Base-by-base conservation (phyloP, 495 filamentous ascomycete genomes). In the Wilcoxina mikolae region DNA sequence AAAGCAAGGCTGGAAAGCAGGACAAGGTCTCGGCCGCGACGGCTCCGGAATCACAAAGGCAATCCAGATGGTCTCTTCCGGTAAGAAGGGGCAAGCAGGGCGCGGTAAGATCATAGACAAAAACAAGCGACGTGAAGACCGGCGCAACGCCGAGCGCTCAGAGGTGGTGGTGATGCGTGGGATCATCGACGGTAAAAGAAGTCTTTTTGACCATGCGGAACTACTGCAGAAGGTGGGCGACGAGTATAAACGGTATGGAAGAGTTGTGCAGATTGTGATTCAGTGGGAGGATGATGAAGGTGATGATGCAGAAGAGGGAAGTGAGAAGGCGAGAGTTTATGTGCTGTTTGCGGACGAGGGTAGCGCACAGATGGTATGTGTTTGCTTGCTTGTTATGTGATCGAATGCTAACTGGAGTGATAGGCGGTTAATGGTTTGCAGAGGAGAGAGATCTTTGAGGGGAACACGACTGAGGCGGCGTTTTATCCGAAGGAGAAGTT, bases 141-240 rank as follows among this genome's bases (percentile, higher is more conserved):
- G 43, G 0, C 72, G 78, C 55, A 87, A 87, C 67, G 91, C 86
- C 11, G 62, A 72, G 25, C 85, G 85, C 78, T 83, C 78, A 55
- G 75, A 81, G 55, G 88, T 95, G 4, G 78, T 96, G 22, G 77
- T 90, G 46, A 67, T 94, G 22, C 71, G 70, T 17, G 79, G 81
- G 4, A 95, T 95, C 86, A 70, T 94, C 2, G 80, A 90, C 54
- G 84, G 82, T 2, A 80, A 94, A 74, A 75, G 83, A 58, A 65
- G 62, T 0, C 71, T 81, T 48, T 58, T 78, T 0, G 70, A 90
- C 28, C 74, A 78, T 48, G 71, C 69, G 1, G 93, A 95, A 69
- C 66, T 98, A 58, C 77, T 86, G 60, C 88, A 95, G 69, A 87
- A 95, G 69, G 94, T 98, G 65, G 91, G 91, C 18, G 85, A 94